phyloP scores from a whole-genome alignment of 345 rosid genomes.

The Garcia nutans region DNA sequence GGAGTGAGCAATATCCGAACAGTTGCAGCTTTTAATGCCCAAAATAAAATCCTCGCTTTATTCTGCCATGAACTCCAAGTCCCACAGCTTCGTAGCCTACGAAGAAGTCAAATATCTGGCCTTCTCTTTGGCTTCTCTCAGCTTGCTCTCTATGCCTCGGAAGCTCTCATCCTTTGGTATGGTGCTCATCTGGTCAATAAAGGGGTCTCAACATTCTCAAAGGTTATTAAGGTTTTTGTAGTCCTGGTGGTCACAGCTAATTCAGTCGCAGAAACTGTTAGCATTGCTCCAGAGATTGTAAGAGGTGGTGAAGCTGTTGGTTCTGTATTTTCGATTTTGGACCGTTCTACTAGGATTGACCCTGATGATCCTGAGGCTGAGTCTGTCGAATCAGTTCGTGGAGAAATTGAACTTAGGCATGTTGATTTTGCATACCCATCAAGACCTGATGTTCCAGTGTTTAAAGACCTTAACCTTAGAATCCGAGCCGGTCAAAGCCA shows the following conservation, averaged over 20 bases:
- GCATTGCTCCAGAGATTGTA: conserved; percentile 98
- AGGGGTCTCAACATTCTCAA: conserved; percentile 90
- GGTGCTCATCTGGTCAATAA: conserved; percentile 87
- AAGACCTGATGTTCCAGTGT: conserved; percentile 77
- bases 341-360: conserved; percentile 76
- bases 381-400: conserved; percentile 73
- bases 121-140: conserved; percentile 93
- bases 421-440: conserved; percentile 95
- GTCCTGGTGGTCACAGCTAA: conserved; percentile 93
- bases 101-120: conserved; percentile 83
- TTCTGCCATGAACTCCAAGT: conserved; percentile 77
- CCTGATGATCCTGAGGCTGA: conserved; percentile 93
- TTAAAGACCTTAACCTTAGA: conserved; percentile 77
- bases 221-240: conserved; percentile 96
- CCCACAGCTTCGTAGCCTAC: conserved; percentile 74
- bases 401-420: conserved; percentile 94
- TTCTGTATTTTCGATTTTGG: conserved; percentile 84
- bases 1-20: conserved; percentile 99
- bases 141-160: conserved; percentile 90
- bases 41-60: conserved; percentile 75
- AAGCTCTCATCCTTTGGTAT: conserved; percentile 96
- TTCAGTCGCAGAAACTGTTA: conserved; percentile 98
- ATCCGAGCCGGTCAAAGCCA: conserved; percentile 97
- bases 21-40: conserved; percentile 98
- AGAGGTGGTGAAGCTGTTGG: conserved; percentile 98